Evolutionary conservation across 805 yeast species (phyloP).

Genomic region (Candida hispaniensis): DNA sequence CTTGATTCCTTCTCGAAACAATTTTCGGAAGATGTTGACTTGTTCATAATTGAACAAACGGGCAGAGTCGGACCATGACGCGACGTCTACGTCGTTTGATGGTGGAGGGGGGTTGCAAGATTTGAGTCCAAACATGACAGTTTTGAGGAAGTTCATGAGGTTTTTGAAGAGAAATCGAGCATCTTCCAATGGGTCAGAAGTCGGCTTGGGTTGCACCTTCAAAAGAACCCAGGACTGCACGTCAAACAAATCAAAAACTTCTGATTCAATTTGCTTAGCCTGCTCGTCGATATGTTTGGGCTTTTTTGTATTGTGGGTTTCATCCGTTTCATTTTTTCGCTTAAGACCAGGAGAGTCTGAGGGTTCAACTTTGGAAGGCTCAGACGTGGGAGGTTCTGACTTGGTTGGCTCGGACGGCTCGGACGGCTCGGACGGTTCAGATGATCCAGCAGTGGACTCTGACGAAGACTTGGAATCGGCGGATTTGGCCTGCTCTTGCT

Average conservation of each 20-base stretch:
- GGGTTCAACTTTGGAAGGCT: neutral
- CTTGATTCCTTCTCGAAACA: constrained; percentile 74
- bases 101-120: constrained; percentile 71
- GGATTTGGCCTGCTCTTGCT: constrained; percentile 16
- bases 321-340: constrained; percentile 5
- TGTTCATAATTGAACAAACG: constrained; percentile 79
- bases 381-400: too few relatives aligned
- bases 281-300: too few relatives aligned
- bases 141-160: constrained; percentile 77
- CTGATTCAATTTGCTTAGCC: too few relatives aligned
- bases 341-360: neutral
- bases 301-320: too few relatives aligned
- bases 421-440: too few relatives aligned
- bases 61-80: constrained; percentile 76
- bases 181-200: constrained; percentile 66
- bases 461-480: too few relatives aligned
- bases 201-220: constrained; percentile 39
- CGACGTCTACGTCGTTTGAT: constrained; percentile 39
- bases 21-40: constrained; percentile 57
- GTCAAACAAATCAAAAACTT: constrained; percentile 33
- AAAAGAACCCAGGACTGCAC: constrained; percentile 48
- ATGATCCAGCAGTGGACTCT: too few relatives aligned
- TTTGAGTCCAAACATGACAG: constrained; percentile 80
- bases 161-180: constrained; percentile 82
- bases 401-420: too few relatives aligned